phyloP scores from a whole-genome alignment of 768 basidiomycete genomes.

The Kwoniella shandongensis region DNA sequence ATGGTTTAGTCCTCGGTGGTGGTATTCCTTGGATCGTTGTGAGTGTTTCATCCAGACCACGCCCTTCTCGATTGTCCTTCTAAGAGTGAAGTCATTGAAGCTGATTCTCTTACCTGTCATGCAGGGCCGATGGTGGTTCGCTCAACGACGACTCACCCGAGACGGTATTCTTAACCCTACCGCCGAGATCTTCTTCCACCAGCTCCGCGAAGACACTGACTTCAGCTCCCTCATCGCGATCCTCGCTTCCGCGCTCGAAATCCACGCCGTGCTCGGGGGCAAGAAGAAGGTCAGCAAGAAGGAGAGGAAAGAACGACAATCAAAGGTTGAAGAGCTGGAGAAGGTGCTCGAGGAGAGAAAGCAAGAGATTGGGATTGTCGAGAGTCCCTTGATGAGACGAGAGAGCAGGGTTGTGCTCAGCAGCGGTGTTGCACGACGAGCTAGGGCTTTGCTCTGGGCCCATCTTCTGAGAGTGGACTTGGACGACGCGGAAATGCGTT shows the following conservation, averaged over 20 bases:
- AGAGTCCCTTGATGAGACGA: conserved; percentile 27
- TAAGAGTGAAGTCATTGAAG: too few species aligned
- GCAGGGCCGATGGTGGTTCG: conserved; percentile 96
- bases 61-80: background rate
- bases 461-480: conserved; percentile 73
- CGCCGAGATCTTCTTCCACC: conserved; percentile 84
- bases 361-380: conserved; percentile 44
- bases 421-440: conserved; percentile 55
- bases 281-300: conserved; percentile 48
- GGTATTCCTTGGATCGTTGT: conserved; percentile 82
- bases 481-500: conserved; percentile 60
- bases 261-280: conserved; percentile 44
- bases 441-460: conserved; percentile 75
- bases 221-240: conserved; percentile 71
- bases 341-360: conserved; percentile 43
- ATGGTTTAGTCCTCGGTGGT: conserved; percentile 83
- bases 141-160: conserved; percentile 81
- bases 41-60: conserved; percentile 32
- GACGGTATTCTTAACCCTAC: conserved; percentile 80
- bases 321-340: conserved; percentile 51
- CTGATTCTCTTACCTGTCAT: background rate
- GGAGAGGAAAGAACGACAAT: conserved; percentile 45
- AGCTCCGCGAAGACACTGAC: conserved; percentile 73
- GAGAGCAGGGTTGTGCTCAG: conserved; percentile 38
- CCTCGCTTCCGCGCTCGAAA: conserved; percentile 59